These are phyloP conservation scores for Phyllostachys edulis DNA, from an alignment of 176 grass and related monocot genomes.

Conservation along the genomic window DNA sequence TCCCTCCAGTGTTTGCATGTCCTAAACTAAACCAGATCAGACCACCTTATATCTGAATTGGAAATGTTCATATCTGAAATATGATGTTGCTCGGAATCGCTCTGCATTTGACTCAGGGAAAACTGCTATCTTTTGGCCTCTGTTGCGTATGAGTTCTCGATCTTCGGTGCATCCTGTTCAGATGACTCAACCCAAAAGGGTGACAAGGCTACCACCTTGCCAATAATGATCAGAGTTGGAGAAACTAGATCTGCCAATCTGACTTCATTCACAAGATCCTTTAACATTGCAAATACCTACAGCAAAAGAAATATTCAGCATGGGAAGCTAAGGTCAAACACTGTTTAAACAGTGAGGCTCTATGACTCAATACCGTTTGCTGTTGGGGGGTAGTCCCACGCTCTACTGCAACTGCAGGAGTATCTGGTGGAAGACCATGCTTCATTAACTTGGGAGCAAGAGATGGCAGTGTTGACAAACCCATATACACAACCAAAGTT, in stretches of 20 bases:
- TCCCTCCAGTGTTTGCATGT: background rate
- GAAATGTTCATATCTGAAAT: slow-evolving; percentile 25
- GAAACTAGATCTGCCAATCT: slow-evolving; percentile 59
- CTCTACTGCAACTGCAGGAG: slow-evolving; percentile 88
- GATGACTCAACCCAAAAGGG: slow-evolving; percentile 60
- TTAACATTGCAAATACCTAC: slow-evolving; percentile 68
- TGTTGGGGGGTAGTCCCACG: slow-evolving; percentile 88
- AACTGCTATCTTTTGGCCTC: slow-evolving; percentile 39
- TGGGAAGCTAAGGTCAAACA: background rate
- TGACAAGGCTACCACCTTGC: slow-evolving; percentile 79
- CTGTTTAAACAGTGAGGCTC: background rate
- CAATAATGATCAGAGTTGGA: slow-evolving; percentile 82
- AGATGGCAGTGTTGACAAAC: slow-evolving; percentile 75
- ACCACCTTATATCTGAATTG: background rate
- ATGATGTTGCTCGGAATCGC: background rate
- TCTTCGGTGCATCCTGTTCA: slow-evolving; percentile 32
- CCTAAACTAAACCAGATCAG: slow-evolving; percentile 18
- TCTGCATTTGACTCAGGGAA: background rate
- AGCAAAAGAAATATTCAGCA: slow-evolving; percentile 33
- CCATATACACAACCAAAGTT: slow-evolving; percentile 97
- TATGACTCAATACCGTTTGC: slow-evolving; percentile 47
- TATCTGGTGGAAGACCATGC: slow-evolving; percentile 73
- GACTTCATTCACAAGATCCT: slow-evolving; percentile 76
- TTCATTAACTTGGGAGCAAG: slow-evolving; percentile 80
- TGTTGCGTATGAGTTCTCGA: slow-evolving; percentile 24